Evolutionary conservation across 495 filamentous ascomycete genomes (phyloP).

Genomic region (Thozetella sp.): DNA sequence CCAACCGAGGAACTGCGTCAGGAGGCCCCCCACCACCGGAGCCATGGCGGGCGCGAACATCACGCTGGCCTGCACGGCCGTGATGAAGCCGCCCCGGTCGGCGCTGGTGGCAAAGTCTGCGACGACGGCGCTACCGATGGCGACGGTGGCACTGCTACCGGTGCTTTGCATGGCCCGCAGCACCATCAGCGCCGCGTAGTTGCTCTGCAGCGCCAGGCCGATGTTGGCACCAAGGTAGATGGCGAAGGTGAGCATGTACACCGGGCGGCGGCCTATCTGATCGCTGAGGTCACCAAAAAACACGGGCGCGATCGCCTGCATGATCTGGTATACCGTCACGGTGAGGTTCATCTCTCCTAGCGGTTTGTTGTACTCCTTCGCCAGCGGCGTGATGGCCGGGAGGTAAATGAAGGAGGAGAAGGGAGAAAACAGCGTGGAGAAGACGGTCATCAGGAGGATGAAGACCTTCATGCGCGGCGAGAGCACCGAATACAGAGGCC

Average conservation of each 20-base stretch:
- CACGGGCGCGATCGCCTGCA: conserved; percentile 52
- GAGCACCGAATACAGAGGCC: conserved; percentile 6
- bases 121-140: conserved; percentile 50
- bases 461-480: conserved; percentile 9
- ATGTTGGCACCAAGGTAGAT: conserved; percentile 55
- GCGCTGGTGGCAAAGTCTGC: conserved; percentile 49
- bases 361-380: conserved; percentile 45
- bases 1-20: conserved; percentile 47
- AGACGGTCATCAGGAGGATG: conserved; percentile 57
- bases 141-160: conserved; percentile 40
- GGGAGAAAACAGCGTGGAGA: conserved; percentile 62
- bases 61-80: conserved; percentile 15
- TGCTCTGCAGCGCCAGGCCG: conserved; percentile 51
- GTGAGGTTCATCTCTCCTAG: conserved; percentile 56
- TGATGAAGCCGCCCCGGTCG: conserved; percentile 52
- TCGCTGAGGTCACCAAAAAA: conserved; percentile 56
- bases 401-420: conserved; percentile 69
- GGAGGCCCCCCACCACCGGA: conserved; percentile 45
- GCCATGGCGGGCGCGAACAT: conserved; percentile 42
- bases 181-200: conserved; percentile 51
- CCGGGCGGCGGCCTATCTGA: conserved; percentile 46
- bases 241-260: conserved; percentile 46
- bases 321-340: conserved; percentile 38
- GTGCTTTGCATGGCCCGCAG: conserved; percentile 57
- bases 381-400: conserved; percentile 52